Evolutionary conservation across 176 grass and related monocot genomes (phyloP).

Genomic region (Cocos nucifera): DNA sequence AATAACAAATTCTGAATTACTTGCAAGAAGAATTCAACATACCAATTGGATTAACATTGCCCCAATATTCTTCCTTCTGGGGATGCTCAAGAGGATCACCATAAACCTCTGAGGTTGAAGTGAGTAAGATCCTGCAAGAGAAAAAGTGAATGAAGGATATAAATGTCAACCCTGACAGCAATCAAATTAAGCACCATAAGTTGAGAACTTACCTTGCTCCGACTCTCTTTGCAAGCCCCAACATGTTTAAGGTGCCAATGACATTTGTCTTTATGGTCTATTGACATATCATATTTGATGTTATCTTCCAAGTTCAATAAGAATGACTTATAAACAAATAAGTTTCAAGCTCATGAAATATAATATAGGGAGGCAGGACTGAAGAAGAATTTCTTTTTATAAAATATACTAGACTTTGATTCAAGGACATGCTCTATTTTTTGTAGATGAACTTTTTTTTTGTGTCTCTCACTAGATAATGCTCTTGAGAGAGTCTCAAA

Average conservation of each 20-base stretch:
- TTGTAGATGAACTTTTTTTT: too few species aligned
- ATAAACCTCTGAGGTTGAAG: conserved; percentile 97
- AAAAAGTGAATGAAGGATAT: not conserved
- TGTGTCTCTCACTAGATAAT: too few species aligned
- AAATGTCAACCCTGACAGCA: not conserved
- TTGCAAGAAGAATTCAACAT: conserved; percentile 6
- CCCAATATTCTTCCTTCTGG: conserved; percentile 97
- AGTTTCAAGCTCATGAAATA: too few species aligned
- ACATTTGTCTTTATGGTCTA: conserved; percentile 99
- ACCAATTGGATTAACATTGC: conserved; percentile 99
- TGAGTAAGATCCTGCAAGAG: conserved; percentile 73
- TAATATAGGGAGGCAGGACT: too few species aligned
- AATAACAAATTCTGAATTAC: too few species aligned
- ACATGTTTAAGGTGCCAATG: conserved; percentile 98
- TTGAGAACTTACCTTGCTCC: conserved; percentile 59
- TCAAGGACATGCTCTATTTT: too few species aligned
- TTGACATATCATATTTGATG: conserved; percentile 8
- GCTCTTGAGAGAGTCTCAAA: too few species aligned
- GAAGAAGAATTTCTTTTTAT: too few species aligned
- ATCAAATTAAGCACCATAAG: conserved; percentile 1
- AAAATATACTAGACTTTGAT: too few species aligned
- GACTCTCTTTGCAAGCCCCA: conserved; percentile 99
- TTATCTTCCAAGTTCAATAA: not conserved
- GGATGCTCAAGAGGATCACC: conserved; percentile 96
- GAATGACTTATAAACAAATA: too few species aligned